A percentile compares a stretch with the other conserved stretches of the same genome.
phyloP scores from a whole-genome alignment of 371 early-diverging fungal genomes.

The Mortierella sp. region DNA sequence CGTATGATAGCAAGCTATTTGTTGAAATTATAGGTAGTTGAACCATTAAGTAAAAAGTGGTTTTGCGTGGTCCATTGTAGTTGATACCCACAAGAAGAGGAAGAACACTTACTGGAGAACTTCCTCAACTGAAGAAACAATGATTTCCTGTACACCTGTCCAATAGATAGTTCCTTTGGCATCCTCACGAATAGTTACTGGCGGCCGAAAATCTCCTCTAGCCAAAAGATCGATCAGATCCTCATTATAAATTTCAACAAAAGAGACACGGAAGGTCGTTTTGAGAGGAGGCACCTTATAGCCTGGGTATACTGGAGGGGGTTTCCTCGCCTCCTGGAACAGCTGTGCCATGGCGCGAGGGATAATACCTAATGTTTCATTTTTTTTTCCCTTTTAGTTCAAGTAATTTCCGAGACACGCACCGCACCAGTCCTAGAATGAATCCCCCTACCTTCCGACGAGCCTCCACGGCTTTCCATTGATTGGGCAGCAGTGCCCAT shows the following conservation, averaged over 20 bases:
- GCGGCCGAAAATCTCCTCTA: slow-evolving; percentile 69
- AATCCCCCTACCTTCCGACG: slow-evolving; percentile 55
- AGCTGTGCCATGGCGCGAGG: slow-evolving; percentile 90
- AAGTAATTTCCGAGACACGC: too few relatives aligned
- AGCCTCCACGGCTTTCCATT: slow-evolving; percentile 64
- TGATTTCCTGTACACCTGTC: slow-evolving; percentile 90
- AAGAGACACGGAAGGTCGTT: slow-evolving; percentile 61
- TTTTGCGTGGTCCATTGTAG: not conserved
- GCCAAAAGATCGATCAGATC: slow-evolving; percentile 90
- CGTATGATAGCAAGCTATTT: slow-evolving; percentile 75
- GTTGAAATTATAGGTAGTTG: not conserved
- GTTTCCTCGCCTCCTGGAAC: slow-evolving; percentile 72
- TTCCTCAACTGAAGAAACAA: slow-evolving; percentile 80
- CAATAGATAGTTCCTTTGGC: slow-evolving; percentile 90
- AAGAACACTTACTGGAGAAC: slow-evolving; percentile 74
- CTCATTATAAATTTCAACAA: slow-evolving; percentile 99
- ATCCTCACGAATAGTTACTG: slow-evolving; percentile 93
- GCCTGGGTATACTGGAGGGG: slow-evolving; percentile 42
- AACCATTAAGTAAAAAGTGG: not conserved
- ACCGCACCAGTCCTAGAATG: not conserved
- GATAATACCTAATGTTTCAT: slow-evolving; percentile 78
- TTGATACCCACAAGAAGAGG: not conserved
- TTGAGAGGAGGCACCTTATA: slow-evolving; percentile 42
- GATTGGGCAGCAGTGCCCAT: slow-evolving; percentile 93
- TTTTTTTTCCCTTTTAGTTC: not conserved